phyloP scores from a whole-genome alignment of 257 asterid genomes.

The Lithospermum erythrorhizon region DNA sequence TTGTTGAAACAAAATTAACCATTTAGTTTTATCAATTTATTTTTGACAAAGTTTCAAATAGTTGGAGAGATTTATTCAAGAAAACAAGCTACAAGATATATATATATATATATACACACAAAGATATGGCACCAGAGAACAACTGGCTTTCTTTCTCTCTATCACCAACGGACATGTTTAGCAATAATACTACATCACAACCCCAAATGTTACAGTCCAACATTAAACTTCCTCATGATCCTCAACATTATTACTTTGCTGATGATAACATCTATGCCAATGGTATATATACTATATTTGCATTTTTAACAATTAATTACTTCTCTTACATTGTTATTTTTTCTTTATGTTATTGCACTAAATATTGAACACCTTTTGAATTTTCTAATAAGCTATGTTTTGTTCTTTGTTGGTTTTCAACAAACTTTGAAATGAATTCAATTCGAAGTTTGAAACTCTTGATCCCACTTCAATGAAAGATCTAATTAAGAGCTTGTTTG shows the following conservation, averaged over 20 bases:
- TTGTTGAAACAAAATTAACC: too few relatives aligned
- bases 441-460: background rate
- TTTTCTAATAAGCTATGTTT: background rate
- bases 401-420: too few relatives aligned
- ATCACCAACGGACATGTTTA: constrained; percentile 67
- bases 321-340: background rate
- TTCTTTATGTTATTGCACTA: background rate
- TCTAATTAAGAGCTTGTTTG: too few relatives aligned
- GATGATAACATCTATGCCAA: constrained; percentile 52
- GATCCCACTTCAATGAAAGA: background rate
- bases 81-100: too few relatives aligned
- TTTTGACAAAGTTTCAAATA: too few relatives aligned
- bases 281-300: constrained; percentile 17
- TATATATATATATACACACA: too few relatives aligned
- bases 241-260: constrained; percentile 44
- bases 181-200: constrained; percentile 28
- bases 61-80: background rate
- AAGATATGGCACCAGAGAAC: constrained; percentile 63
- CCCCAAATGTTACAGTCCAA: constrained; percentile 23
- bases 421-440: too few relatives aligned
- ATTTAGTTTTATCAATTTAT: too few relatives aligned
- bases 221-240: constrained; percentile 31
- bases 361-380: background rate
- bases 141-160: constrained; percentile 88
- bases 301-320: background rate